These are phyloP conservation scores for Monilinia aucupariae DNA, from an alignment of 2,329 filamentous ascomycete species.

Conservation along the genomic window DNA sequence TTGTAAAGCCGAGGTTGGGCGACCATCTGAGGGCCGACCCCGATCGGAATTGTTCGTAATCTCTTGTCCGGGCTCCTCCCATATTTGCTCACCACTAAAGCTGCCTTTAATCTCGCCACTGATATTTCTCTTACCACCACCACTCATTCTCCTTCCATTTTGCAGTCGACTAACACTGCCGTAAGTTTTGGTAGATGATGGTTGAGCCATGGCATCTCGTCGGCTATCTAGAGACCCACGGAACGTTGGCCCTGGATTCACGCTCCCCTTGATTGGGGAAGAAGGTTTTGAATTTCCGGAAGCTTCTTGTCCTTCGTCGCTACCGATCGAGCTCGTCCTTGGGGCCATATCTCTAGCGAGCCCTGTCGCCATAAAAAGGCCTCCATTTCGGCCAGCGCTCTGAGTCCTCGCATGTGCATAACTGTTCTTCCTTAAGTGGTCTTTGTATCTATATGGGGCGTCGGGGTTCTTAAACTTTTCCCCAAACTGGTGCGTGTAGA, in stretches of 20 bases:
- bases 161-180: slow-evolving; percentile 23
- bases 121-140: slow-evolving; percentile 51
- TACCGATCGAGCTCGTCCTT: slow-evolving; percentile 34
- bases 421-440: slow-evolving; percentile 65
- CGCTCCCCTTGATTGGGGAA: slow-evolving; percentile 35
- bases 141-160: slow-evolving; percentile 23
- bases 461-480: slow-evolving; percentile 51
- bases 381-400: slow-evolving; percentile 48
- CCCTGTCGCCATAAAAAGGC: slow-evolving; percentile 39
- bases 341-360: slow-evolving; percentile 30
- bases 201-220: slow-evolving; percentile 16
- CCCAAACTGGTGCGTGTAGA: slow-evolving; percentile 68
- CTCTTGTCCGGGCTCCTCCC: slow-evolving; percentile 71
- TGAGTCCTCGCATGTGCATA: slow-evolving; percentile 63
- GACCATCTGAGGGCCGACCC: slow-evolving; percentile 27
- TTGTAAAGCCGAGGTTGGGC: slow-evolving; percentile 45
- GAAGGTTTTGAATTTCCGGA: background rate
- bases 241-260: slow-evolving; percentile 26
- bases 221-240: slow-evolving; percentile 28
- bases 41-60: slow-evolving; percentile 17
- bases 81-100: slow-evolving; percentile 76
- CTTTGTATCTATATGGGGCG: slow-evolving; percentile 61
- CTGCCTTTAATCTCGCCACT: slow-evolving; percentile 59
- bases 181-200: slow-evolving; percentile 27
- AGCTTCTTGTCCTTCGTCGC: slow-evolving; percentile 30